A percentile compares a stretch with the other conserved stretches of the same genome.
Conservation (phyloP, 345 rosid species). For the Zanthoxylum bungeanum region DNA sequence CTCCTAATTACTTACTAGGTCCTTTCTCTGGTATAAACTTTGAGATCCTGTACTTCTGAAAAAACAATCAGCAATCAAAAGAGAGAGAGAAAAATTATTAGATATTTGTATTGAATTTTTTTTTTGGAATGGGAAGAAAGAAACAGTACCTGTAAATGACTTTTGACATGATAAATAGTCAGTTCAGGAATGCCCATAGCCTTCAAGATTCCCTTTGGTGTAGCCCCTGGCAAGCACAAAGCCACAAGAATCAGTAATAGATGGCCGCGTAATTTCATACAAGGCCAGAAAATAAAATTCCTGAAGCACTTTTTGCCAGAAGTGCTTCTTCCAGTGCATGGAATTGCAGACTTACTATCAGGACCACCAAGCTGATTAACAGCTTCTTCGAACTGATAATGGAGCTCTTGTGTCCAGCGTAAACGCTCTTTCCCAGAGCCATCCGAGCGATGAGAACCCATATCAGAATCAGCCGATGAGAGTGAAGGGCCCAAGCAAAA, state of each 20-base stretch:
- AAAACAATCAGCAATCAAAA: background rate
- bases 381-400: slow-evolving; percentile 43
- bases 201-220: slow-evolving; percentile 62
- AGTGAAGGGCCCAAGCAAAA: background rate
- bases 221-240: slow-evolving; percentile 44
- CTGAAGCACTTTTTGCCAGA: background rate
- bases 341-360: slow-evolving; percentile 33
- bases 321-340: background rate
- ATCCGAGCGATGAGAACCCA: slow-evolving; percentile 33
- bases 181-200: slow-evolving; percentile 47
- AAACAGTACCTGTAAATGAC: slow-evolving; percentile 59
- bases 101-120: background rate
- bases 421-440: slow-evolving; percentile 44
- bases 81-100: background rate
- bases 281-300: background rate
- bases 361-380: slow-evolving; percentile 57
- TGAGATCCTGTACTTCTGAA: slow-evolving; percentile 65
- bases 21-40: slow-evolving; percentile 52
- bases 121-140: background rate
- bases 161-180: slow-evolving; percentile 68
- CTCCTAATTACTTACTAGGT: slow-evolving; percentile 32
- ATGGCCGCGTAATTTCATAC: too few relatives aligned
- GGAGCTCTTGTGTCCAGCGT: slow-evolving; percentile 49
- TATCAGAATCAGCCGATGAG: background rate
- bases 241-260: background rate